Base-by-base conservation (phyloP, 169 alveolate genomes). In the Cryptosporidium ryanae region DNA sequence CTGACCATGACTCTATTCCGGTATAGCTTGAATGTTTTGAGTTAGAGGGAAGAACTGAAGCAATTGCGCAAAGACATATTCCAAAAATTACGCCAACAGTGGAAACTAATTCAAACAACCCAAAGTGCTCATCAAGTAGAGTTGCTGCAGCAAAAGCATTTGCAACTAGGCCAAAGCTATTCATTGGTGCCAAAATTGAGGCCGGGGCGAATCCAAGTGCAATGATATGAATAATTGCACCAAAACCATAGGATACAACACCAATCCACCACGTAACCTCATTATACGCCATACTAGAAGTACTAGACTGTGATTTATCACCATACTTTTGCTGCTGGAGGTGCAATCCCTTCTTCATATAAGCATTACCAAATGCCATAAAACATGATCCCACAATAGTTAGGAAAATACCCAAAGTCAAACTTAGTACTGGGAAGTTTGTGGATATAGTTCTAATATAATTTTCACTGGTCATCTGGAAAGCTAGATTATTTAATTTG, bases 141-240 rank as follows among this genome's bases (percentile, higher is more conserved):
- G 93, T 92, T 64, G 94, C 93, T 44, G 95, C 95, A n/a, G 93
- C 92, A 27, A 93, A 82, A 13, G 96, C 96, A 70, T 92, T 92
- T 46, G 94, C 95, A 5, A 93, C 92, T 82, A 93, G 82, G 15
- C 95, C 95, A 68, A 93, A 89, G 76, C 94, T 91, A 82, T 93
- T 93, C 94, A 93, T 92, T 13, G 96, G 96, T 5, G 95, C 94
- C 76, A 93, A 57, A 38, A 93, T 93, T 59, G 95, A 92, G 12
- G 96, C 96, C 3, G 96, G 96, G 6, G 96, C 96, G 59, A 93
- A 93, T 18, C 94, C 96, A 43, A 93, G 89, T 54, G 96, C 96
- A 54, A 92, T 84, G 48, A 93, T 89, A 81, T 93, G 96, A 76
- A 93, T 49, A 49, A 90, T 70, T 17, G 95, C 93, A 32, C 96